Evolutionary conservation across 2,329 filamentous ascomycete species (phyloP), one percentile per base, ranked within the genome.

Genomic region (Claviceps sp.): DNA sequence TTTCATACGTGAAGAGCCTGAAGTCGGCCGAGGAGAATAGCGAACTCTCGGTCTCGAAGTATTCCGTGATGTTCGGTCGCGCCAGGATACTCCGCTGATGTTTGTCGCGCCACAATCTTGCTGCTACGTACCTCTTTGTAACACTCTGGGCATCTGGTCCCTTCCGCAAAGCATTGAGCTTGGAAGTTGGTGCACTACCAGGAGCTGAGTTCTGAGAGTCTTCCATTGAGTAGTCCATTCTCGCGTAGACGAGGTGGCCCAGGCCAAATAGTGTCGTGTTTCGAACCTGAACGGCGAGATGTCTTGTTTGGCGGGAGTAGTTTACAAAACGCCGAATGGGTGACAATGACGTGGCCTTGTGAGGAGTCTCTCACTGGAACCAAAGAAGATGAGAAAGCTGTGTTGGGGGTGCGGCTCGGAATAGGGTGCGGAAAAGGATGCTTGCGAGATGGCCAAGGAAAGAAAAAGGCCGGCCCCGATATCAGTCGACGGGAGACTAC

Each of bases 71-170:
- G 7, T 14, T 14, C 22, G 20, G 2, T 5, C 41, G 20, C 20
- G 11, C 42, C 9, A 30, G 3, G 26, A 14, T 14, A 16, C 4
- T 26, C 18, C 18, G 14, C 26, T 30, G 26, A 30, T 30, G 8
- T 30, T 30, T 30, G 20, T 22, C 24, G 18, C 42, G 47, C 37
- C 37, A 34, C 30, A 16, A 20, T 42, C 47, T 11, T 9, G 22
- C 37, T 9, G 13, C 9, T 42, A 45, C 24, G 18, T 70, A 89
- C 86, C 86, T 79, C 72, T 90, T 90, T 55, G 82, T 85, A 51
- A 88, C 85, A 67, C 83, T 87, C 63, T 85, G 83, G 40, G 80
- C 77, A 65, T 88, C 85, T 48, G 76, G 73, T 34, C 75, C 74
- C 58, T 75, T 81, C 58, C 78, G 75, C 50, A 74, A 67, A 47